These are phyloP conservation scores for Nicotiana obtusifolia DNA, from an alignment of 257 asterid genomes.

Conservation along the genomic window DNA sequence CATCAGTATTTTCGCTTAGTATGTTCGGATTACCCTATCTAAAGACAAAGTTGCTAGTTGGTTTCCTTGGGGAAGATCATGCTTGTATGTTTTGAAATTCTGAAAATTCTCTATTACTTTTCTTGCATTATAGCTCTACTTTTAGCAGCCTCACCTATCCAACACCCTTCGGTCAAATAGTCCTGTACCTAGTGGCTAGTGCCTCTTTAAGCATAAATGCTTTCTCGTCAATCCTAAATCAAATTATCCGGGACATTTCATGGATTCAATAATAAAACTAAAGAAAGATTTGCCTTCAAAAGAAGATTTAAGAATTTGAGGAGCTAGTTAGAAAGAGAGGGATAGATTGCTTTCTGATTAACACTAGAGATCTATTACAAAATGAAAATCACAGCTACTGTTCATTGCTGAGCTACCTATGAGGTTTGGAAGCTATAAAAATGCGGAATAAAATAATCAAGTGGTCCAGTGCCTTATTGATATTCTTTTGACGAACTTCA, in stretches of 20 bases:
- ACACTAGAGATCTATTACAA: neutral
- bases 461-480: neutral
- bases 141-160: neutral
- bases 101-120: neutral
- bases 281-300: neutral
- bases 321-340: neutral
- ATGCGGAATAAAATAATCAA: neutral
- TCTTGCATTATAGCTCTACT: neutral
- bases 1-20: neutral
- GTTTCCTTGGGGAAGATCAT: slow-evolving; percentile 1
- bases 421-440: neutral
- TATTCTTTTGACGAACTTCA: neutral
- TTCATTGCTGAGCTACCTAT: slow-evolving; percentile 7
- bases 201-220: neutral
- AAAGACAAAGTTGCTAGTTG: slow-evolving; percentile 1
- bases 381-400: neutral
- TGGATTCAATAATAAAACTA: neutral
- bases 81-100: neutral
- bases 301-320: neutral
- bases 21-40: neutral
- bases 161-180: neutral
- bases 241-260: neutral
- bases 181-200: neutral
- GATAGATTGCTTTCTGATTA: neutral
- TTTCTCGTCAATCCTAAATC: neutral